Conservation (phyloP, 495 filamentous ascomycete genomes). For the Penicillium argentinense region DNA sequence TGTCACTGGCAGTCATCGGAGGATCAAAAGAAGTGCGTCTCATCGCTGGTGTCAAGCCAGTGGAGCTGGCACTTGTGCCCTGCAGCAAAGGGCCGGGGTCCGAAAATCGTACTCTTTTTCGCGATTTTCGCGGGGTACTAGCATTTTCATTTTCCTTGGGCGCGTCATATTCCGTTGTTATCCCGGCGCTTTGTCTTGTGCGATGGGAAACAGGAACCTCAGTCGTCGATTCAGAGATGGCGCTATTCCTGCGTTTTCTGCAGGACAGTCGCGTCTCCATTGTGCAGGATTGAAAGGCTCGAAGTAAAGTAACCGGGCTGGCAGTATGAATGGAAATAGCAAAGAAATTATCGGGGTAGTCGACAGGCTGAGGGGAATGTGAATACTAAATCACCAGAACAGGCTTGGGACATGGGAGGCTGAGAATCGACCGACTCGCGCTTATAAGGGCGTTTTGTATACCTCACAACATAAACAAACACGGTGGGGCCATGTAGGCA, state of each 20-base stretch:
- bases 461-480: conserved; percentile 36
- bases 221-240: conserved; percentile 16
- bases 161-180: neutral
- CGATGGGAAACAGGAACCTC: conserved; percentile 23
- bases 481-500: conserved; percentile 24
- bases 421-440: conserved; percentile 5
- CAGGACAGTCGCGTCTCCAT: conserved; percentile 34
- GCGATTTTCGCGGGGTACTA: conserved; percentile 36
- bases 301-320: neutral
- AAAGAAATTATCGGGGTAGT: neutral
- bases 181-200: conserved; percentile 14
- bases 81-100: conserved; percentile 58
- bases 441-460: conserved; percentile 16
- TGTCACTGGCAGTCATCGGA: no score
- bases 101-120: conserved; percentile 71
- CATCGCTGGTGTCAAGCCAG: conserved; percentile 69
- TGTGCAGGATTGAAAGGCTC: neutral
- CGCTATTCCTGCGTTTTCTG: conserved; percentile 33
- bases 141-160: conserved; percentile 2
- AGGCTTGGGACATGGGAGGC: neutral
- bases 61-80: conserved; percentile 40
- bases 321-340: conserved; percentile 1
- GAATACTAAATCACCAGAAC: neutral
- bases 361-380: neutral
- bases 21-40: conserved; percentile 51